Percentiles rank a stretch among this genome's conserved stretches.
These are phyloP conservation scores for Diplodia mutila DNA, from an alignment of 2,329 filamentous ascomycete genomes.

Conservation along the genomic window DNA sequence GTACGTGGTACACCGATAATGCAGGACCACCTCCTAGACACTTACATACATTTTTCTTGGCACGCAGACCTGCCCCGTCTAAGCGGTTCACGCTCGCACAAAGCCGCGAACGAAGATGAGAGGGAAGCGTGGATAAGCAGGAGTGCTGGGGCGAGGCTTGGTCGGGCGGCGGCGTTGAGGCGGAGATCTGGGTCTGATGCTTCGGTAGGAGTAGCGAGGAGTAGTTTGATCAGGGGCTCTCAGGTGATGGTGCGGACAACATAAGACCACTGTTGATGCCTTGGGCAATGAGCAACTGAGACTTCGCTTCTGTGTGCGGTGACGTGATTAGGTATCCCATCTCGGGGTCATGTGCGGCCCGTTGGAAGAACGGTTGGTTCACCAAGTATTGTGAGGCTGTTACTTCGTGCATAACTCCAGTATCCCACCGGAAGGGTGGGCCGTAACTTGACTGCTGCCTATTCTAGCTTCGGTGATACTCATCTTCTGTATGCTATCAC, in stretches of 20 bases:
- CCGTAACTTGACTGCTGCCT: not conserved
- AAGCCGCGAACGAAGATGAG: not conserved
- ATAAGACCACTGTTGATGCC: not conserved
- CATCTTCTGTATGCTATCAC: not conserved
- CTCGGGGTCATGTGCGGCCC: not conserved
- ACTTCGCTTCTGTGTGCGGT: not conserved
- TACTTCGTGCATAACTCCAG: not conserved
- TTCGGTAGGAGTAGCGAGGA: not conserved
- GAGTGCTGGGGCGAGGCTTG: not conserved
- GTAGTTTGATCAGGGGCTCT: constrained; percentile 5
- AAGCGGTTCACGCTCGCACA: not conserved
- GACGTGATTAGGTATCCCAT: not conserved
- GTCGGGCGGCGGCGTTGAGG: constrained; percentile 2
- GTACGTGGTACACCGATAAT: constrained; percentile 31
- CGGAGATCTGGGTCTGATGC: not conserved
- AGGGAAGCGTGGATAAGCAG: not conserved
- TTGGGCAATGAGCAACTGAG: not conserved
- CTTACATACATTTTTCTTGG: not conserved
- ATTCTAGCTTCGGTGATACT: not conserved
- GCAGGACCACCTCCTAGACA: not conserved
- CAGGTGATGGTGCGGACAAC: constrained; percentile 2
- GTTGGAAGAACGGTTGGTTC: not conserved
- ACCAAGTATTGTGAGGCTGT: not conserved
- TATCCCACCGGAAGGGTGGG: not conserved
- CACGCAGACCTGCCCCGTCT: constrained; percentile 23